These are phyloP conservation scores for Boletus rex-veris DNA, from an alignment of 768 basidiomycete species.

Conservation along the genomic window DNA sequence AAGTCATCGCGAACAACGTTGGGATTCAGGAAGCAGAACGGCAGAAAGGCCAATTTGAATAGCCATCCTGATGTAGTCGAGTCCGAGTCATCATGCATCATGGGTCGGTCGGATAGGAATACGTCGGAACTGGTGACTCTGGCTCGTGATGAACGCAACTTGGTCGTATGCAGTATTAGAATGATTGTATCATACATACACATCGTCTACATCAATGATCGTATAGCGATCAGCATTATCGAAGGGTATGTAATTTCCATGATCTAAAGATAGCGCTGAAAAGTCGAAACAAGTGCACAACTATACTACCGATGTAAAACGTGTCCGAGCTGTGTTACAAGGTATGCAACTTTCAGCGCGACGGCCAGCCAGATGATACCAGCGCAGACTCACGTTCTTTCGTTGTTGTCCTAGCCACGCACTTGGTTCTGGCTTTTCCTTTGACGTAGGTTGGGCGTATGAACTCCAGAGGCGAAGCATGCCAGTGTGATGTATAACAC, in stretches of 20 bases:
- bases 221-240: conserved; percentile 8
- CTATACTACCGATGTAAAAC: conserved; percentile 23
- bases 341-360: neutral
- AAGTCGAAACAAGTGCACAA: neutral
- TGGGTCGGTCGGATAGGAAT: too few species aligned
- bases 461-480: conserved; percentile 62
- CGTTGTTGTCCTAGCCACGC: conserved; percentile 74
- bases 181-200: too few species aligned
- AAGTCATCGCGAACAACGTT: conserved; percentile 5
- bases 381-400: conserved; percentile 34
- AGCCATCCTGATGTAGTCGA: neutral
- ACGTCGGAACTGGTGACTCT: too few species aligned
- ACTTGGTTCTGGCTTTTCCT: conserved; percentile 45
- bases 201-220: neutral
- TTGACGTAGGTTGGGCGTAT: conserved; percentile 46
- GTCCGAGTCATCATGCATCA: too few species aligned
- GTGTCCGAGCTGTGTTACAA: conserved; percentile 25
- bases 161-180: too few species aligned
- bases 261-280: neutral
- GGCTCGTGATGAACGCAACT: too few species aligned
- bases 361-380: neutral
- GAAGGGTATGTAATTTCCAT: conserved; percentile 9
- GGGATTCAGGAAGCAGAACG: neutral
- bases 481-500: conserved; percentile 67
- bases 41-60: neutral